A percentile compares a stretch with the other conserved stretches of the same genome.
These are phyloP conservation scores for Cladophialophora immunda DNA, from an alignment of 2,329 filamentous ascomycete genomes.

Conservation along the genomic window DNA sequence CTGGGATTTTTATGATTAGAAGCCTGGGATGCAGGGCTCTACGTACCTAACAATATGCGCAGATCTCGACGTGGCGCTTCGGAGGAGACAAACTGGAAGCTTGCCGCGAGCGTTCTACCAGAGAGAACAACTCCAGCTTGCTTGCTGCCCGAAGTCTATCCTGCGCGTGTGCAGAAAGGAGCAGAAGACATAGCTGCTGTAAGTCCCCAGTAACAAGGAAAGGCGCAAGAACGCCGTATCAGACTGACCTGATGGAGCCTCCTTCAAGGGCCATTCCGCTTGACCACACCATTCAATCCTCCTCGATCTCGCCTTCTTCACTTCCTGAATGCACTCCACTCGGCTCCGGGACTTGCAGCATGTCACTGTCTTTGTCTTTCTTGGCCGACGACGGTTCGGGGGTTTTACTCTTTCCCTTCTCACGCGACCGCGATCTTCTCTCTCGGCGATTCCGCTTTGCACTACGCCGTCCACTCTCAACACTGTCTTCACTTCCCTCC, in stretches of 20 bases:
- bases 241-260: conserved; percentile 31
- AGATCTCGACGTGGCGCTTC: not conserved
- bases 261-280: not conserved
- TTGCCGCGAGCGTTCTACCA: not conserved
- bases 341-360: conserved; percentile 58
- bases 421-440: conserved; percentile 52
- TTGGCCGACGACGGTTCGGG: conserved; percentile 44
- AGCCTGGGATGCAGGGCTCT: conserved; percentile 21
- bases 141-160: not conserved
- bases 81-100: conserved; percentile 6
- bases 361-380: conserved; percentile 36
- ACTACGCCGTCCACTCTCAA: conserved; percentile 60
- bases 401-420: conserved; percentile 66
- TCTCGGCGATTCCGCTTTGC: conserved; percentile 65
- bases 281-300: conserved; percentile 58
- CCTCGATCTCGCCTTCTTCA: conserved; percentile 98
- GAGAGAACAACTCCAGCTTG: not conserved
- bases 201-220: conserved; percentile 8
- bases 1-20: conserved; percentile 20
- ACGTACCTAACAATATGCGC: conserved; percentile 22
- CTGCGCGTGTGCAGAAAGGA: conserved; percentile 3
- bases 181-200: conserved; percentile 5
- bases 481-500: conserved; percentile 74
- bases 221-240: conserved; percentile 4
- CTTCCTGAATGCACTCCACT: conserved; percentile 80